These are phyloP conservation scores for Lablab purpureus DNA, from an alignment of 306 rosid genomes.

Conservation along the genomic window DNA sequence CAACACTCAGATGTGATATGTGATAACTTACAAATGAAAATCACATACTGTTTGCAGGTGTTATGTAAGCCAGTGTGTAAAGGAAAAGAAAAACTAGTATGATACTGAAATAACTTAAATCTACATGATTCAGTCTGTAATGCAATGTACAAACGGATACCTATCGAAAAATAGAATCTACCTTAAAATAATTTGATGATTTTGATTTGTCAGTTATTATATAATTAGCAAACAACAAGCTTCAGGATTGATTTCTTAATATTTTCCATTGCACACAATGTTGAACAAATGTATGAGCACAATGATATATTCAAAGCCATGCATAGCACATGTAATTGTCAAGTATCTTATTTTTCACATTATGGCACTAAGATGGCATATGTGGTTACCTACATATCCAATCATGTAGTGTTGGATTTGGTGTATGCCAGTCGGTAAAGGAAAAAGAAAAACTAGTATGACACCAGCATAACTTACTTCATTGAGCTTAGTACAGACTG, in stretches of 20 bases:
- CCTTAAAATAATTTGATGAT: not conserved
- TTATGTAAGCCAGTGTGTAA: not conserved
- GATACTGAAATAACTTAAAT: conserved; percentile 32
- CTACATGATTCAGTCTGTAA: conserved; percentile 39
- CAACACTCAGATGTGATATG: conserved; percentile 10
- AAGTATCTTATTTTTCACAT: conserved; percentile 12
- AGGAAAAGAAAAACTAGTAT: conserved; percentile 19
- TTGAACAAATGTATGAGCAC: not conserved
- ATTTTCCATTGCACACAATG: not conserved
- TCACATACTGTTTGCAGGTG: not conserved
- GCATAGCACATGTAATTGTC: too few species aligned
- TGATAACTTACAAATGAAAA: conserved; percentile 24
- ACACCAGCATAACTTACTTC: not conserved
- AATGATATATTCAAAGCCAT: not conserved
- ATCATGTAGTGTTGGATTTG: not conserved
- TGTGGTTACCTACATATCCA: not conserved
- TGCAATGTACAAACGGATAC: conserved; percentile 20
- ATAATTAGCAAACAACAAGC: conserved; percentile 31
- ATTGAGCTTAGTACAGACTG: conserved; percentile 32
- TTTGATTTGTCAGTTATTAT: not conserved
- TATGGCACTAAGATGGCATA: not conserved
- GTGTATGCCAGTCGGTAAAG: conserved; percentile 27
- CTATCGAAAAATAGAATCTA: not conserved
- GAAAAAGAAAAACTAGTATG: conserved; percentile 25
- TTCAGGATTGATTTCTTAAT: conserved; percentile 51